These are phyloP conservation scores for Pezicula rhizophila DNA, from an alignment of 2,329 filamentous ascomycete species.

Conservation along the genomic window DNA sequence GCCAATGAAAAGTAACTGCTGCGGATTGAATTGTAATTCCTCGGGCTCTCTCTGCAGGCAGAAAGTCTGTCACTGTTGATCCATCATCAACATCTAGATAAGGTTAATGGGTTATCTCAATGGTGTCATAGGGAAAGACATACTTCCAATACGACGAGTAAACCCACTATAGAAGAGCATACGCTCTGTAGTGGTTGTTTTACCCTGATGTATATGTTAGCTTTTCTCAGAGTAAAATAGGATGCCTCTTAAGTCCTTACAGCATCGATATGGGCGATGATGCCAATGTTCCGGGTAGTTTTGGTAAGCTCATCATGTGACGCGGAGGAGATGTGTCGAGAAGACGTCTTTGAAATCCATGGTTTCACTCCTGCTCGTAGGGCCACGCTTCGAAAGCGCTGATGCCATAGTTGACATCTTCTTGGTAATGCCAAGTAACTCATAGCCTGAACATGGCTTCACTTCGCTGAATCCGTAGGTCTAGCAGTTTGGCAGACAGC, in stretches of 20 bases:
- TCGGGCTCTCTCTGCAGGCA: conserved; percentile 83
- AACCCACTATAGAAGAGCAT: conserved; percentile 97
- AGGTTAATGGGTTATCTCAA: neutral
- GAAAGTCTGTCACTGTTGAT: conserved; percentile 94
- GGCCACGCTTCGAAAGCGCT: conserved; percentile 7
- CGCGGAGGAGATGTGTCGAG: conserved; percentile 15
- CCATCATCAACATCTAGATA: conserved; percentile 80
- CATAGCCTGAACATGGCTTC: conserved; percentile 21
- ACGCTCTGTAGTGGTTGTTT: conserved; percentile 97
- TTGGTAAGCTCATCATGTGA: conserved; percentile 25
- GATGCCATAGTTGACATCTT: conserved; percentile 22
- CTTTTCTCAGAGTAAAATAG: neutral
- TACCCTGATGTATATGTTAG: conserved; percentile 50
- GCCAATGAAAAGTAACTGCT: conserved; percentile 93
- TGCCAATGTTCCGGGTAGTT: conserved; percentile 88
- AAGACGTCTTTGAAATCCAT: conserved; percentile 3
- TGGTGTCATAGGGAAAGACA: conserved; percentile 4
- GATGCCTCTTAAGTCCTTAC: conserved; percentile 32
- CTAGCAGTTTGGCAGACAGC: too few species aligned
- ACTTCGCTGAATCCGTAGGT: neutral
- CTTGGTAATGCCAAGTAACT: conserved; percentile 16
- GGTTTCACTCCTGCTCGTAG: neutral
- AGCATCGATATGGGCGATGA: conserved; percentile 97
- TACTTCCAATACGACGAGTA: conserved; percentile 74
- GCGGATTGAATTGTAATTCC: conserved; percentile 98